Evolutionary conservation across 306 rosid genomes (phyloP).

Genomic region (Cyclanthera cordifolia): DNA sequence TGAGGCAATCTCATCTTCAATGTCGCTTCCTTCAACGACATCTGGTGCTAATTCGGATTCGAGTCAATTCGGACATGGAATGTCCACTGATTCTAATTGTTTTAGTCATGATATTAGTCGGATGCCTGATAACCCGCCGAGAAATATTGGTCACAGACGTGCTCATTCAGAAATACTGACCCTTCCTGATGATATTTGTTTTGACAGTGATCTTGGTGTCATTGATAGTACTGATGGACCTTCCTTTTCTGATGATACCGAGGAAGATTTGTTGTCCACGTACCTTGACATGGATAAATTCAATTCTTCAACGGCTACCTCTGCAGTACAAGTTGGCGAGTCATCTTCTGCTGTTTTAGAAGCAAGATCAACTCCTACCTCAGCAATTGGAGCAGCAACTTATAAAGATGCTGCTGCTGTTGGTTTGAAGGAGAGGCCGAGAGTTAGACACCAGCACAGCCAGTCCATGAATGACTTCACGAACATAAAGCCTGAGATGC

Average conservation of each 20-base stretch:
- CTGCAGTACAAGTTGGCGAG: constrained; percentile 58
- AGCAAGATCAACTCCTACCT: background rate
- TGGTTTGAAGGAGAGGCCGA: constrained; percentile 49
- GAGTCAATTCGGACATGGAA: constrained; percentile 41
- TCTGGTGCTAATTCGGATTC: constrained; percentile 41
- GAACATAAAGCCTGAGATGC: constrained; percentile 61
- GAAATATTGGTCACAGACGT: constrained; percentile 80
- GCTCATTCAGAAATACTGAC: constrained; percentile 90
- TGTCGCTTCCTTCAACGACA: constrained; percentile 42
- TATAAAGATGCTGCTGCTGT: constrained; percentile 27
- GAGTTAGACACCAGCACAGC: constrained; percentile 89
- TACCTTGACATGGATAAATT: constrained; percentile 93
- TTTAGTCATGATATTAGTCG: constrained; percentile 88
- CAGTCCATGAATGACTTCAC: constrained; percentile 94
- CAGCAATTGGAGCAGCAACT: constrained; percentile 21
- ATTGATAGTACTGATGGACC: constrained; percentile 87
- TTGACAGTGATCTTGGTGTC: constrained; percentile 86
- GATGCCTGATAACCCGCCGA: constrained; percentile 84
- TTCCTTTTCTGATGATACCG: constrained; percentile 79
- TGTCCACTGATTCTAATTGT: constrained; percentile 24
- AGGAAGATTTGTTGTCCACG: constrained; percentile 80
- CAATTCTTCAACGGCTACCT: constrained; percentile 69
- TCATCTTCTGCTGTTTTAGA: constrained; percentile 6
- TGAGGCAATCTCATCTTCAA: constrained; percentile 35
- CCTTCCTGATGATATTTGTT: constrained; percentile 87